Conservation (phyloP, 2,329 filamentous ascomycete genomes). For the Incumbomyces delicatus region DNA sequence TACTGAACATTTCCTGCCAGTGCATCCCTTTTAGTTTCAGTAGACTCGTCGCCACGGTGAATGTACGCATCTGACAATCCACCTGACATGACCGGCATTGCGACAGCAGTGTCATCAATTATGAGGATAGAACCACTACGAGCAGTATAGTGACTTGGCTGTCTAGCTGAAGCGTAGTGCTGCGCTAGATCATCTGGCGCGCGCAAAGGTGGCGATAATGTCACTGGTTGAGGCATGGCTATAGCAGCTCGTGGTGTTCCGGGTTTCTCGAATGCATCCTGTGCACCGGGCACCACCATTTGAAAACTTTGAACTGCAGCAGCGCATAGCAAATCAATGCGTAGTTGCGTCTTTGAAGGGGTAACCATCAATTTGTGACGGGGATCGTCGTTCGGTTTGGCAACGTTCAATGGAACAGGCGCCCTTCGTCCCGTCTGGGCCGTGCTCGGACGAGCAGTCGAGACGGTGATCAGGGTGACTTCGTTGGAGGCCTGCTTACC, state of each 20-base stretch:
- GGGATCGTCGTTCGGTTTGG: constrained; percentile 36
- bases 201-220: constrained; percentile 16
- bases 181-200: constrained; percentile 9
- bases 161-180: constrained; percentile 26
- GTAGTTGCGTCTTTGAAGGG: constrained; percentile 42
- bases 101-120: constrained; percentile 47
- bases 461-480: constrained; percentile 16
- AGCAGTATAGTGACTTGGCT: constrained; percentile 52
- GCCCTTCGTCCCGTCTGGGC: constrained; percentile 31
- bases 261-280: constrained; percentile 15
- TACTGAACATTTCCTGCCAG: neutral
- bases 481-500: constrained; percentile 36
- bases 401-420: constrained; percentile 34
- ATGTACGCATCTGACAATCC: constrained; percentile 18
- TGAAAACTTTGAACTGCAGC: constrained; percentile 70
- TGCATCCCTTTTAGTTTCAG: neutral
- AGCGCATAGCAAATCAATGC: constrained; percentile 76
- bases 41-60: neutral
- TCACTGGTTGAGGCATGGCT: constrained; percentile 1
- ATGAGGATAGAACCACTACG: constrained; percentile 90
- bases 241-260: neutral
- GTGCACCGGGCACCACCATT: constrained; percentile 59
- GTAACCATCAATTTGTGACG: constrained; percentile 29
- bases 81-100: constrained; percentile 30
- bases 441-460: constrained; percentile 12